These are phyloP conservation scores for Diaporthe ampelina DNA, from an alignment of 2,329 filamentous ascomycete genomes.

Conservation along the genomic window DNA sequence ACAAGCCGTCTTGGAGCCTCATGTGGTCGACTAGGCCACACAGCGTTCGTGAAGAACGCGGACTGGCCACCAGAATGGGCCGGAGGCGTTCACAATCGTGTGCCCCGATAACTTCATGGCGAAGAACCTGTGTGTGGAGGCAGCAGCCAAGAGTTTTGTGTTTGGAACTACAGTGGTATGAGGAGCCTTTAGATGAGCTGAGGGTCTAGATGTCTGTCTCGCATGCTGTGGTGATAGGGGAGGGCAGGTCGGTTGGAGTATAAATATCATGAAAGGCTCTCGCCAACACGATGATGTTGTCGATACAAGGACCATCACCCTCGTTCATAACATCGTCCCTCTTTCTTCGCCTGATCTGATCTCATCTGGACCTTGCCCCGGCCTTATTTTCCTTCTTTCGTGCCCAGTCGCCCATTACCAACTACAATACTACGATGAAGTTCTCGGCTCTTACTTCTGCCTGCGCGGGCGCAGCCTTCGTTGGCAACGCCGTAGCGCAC, in stretches of 20 bases:
- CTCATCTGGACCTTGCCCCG: neutral
- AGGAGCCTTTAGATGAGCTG: neutral
- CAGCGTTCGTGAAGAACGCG: slow-evolving; percentile 7
- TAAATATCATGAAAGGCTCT: neutral
- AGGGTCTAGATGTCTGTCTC: slow-evolving; percentile 4
- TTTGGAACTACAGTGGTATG: slow-evolving; percentile 21
- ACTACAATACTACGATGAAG: slow-evolving; percentile 8
- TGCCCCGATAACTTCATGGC: neutral
- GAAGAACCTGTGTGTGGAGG: neutral
- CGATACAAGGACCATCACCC: neutral
- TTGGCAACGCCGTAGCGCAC: slow-evolving; percentile 41
- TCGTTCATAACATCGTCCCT: neutral
- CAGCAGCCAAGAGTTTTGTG: slow-evolving; percentile 22
- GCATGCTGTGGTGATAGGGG: neutral
- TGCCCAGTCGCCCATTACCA: neutral
- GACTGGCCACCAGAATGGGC: neutral
- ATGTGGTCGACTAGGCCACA: neutral
- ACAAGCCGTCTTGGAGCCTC: slow-evolving; percentile 7
- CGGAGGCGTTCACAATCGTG: neutral
- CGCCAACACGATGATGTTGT: neutral
- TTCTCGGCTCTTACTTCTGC: slow-evolving; percentile 22
- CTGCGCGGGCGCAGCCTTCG: slow-evolving; percentile 26
- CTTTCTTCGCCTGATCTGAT: neutral
- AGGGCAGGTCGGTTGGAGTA: neutral
- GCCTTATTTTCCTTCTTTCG: slow-evolving; percentile 5